Base-by-base conservation (phyloP, 768 basidiomycete genomes). In the Suillus plorans region DNA sequence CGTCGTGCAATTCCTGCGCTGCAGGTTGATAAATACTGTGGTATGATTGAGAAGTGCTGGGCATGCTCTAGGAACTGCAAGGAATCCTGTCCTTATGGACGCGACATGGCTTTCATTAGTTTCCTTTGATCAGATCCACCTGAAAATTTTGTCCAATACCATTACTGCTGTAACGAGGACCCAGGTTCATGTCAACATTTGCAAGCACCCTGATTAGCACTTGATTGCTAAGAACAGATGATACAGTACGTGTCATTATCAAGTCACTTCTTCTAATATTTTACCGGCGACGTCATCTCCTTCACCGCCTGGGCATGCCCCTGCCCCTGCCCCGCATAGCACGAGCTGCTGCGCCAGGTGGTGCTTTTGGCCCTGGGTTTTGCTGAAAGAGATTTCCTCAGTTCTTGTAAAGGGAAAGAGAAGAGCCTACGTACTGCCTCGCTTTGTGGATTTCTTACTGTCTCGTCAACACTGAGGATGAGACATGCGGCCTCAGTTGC, bases 391-490 rank as follows among this genome's bases (percentile, higher is more conserved):
- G 61, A 61, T 58, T 63, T 45, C 9, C 28, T 80, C 56, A 72
- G 63, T 60, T 42, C 64, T 52, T 20, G 37, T 52, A 61, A 31
- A 31, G 64, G 60, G 49, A 45, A 62, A 47, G 16, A 57, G 45
- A 28, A 49, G 31, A 37, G 22, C 39, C 22, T 49, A 82, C 90
- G 71, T 78, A 96, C 95, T 71, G 86, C 84, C 85, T 97, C 95
- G 73, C 91, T 94, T 75, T 97, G 94, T 3, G 97, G 97, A 74
- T 95, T 97, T 68, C 92, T 84, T 36, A 99, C 95, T 6, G 97
- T 99, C 82, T 99, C 97, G 72, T 99, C 97, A 4, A 99, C 93
- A 68, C 93, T 95, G 64, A 99, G 80, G 70, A 99, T 94, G 75
- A 99, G 77, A 78, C 93, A 98, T 13, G 97, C 97, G 12, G 97